Percentiles rank a stretch among this genome's conserved stretches.
phyloP scores from a whole-genome alignment of 2,329 filamentous ascomycete genomes.

The Hyphodiscus sp. region DNA sequence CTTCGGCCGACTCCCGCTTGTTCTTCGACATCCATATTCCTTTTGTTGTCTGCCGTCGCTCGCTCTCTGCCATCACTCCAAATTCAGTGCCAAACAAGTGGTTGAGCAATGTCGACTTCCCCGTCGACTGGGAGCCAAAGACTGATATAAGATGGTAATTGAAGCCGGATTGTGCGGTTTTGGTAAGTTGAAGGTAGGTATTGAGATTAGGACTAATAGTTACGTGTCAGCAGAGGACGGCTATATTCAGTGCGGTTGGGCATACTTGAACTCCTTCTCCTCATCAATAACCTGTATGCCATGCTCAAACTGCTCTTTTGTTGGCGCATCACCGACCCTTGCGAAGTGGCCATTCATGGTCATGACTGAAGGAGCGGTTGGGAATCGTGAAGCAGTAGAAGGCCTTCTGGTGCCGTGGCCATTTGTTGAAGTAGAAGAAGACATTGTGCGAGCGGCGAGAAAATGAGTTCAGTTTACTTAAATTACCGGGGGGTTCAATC shows the following conservation, averaged over 20 bases:
- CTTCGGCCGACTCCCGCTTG: conserved; percentile 53
- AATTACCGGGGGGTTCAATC: not conserved
- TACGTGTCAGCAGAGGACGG: conserved; percentile 13
- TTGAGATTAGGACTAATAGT: conserved; percentile 62
- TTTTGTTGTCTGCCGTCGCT: conserved; percentile 94
- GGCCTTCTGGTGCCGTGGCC: conserved; percentile 21
- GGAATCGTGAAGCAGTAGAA: conserved; percentile 24
- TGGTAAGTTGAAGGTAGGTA: conserved; percentile 72
- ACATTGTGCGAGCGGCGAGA: conserved; percentile 17
- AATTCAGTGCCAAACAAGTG: conserved; percentile 93
- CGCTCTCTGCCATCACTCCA: conserved; percentile 93
- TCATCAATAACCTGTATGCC: conserved; percentile 96
- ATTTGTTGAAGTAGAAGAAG: conserved; percentile 22
- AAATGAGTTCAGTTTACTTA: too few species aligned
- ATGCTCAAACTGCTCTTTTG: conserved; percentile 70
- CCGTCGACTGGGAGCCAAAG: conserved; percentile 96
- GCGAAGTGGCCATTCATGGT: conserved; percentile 78
- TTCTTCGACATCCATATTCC: conserved; percentile 99
- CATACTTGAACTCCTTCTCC: conserved; percentile 94
- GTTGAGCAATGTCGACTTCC: conserved; percentile 96
- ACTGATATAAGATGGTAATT: conserved; percentile 99
- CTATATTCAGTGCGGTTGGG: not conserved
- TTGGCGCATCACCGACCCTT: conserved; percentile 59
- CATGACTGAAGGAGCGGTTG: conserved; percentile 29
- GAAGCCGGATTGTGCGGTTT: conserved; percentile 84